A percentile compares a stretch with the other conserved stretches of the same genome.
Conservation (phyloP, 345 rosid species). For the Nephelium lappaceum region DNA sequence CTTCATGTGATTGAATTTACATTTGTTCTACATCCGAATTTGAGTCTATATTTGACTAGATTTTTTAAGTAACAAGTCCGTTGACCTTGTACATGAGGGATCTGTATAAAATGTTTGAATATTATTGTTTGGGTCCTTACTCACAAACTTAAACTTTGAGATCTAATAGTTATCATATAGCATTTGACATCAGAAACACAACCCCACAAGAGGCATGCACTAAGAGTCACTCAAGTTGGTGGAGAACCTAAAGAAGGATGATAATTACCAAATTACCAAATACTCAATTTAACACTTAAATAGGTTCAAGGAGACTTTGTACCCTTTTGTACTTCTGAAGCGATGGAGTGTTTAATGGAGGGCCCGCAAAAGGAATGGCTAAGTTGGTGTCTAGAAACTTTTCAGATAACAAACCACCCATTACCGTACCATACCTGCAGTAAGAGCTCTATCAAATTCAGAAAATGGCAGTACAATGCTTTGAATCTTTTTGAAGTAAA, state of each 20-base stretch:
- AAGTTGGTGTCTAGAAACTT: slow-evolving; percentile 89
- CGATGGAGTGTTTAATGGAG: slow-evolving; percentile 83
- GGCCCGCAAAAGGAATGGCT: slow-evolving; percentile 82
- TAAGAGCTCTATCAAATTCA: slow-evolving; percentile 18
- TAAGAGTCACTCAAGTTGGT: not conserved
- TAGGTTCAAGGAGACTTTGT: slow-evolving; percentile 13
- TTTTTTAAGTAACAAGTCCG: not conserved
- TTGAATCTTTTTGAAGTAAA: slow-evolving; percentile 2
- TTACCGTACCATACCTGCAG: slow-evolving; percentile 87
- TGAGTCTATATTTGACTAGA: not conserved
- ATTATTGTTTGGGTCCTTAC: not conserved
- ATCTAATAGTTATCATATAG: not conserved
- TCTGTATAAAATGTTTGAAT: not conserved
- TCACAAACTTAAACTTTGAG: not conserved
- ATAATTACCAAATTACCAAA: not conserved
- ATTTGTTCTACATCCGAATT: not conserved
- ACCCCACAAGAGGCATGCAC: not conserved
- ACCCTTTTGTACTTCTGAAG: slow-evolving; percentile 97
- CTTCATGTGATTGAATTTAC: not conserved
- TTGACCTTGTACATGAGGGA: not conserved
- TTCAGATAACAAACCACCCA: slow-evolving; percentile 96
- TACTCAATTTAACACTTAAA: not conserved
- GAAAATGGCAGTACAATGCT: not conserved
- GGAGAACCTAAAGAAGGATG: not conserved
- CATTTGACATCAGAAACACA: not conserved